Evolutionary conservation across 352 stramenopile species (phyloP).

Genomic region (Thraustochytrium striatum): DNA sequence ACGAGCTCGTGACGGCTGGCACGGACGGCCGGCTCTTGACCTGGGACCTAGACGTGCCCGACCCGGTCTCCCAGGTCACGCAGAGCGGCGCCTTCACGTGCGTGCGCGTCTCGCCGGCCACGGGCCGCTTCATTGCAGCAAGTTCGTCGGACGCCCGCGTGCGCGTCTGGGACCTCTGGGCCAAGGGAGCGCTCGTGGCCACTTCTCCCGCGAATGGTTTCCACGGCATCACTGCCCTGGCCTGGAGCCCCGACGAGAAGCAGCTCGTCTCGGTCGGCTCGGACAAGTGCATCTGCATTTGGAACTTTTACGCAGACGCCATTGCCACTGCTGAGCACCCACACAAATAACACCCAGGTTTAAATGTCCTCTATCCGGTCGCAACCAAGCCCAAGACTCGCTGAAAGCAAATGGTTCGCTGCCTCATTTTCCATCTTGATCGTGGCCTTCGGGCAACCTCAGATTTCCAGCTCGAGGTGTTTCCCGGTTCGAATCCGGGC

Average conservation of each 20-base stretch:
- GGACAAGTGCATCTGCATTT: conserved; percentile 80
- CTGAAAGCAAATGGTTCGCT: no score
- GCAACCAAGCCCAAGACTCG: no score
- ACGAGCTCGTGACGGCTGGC: conserved; percentile 78
- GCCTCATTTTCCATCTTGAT: no score
- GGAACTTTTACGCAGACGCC: conserved; percentile 71
- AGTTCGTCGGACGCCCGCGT: conserved; percentile 72
- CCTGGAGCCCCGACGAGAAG: conserved; percentile 81
- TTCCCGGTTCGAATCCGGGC: no score
- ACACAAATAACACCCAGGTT: no score
- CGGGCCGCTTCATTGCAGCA: conserved; percentile 68
- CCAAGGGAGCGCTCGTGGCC: conserved; percentile 47
- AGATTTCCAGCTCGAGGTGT: no score
- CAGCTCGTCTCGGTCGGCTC: conserved; percentile 79
- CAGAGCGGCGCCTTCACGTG: conserved; percentile 55
- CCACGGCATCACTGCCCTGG: conserved; percentile 58
- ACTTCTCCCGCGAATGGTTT: conserved; percentile 33
- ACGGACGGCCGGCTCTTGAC: conserved; percentile 72
- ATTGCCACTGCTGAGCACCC: neutral
- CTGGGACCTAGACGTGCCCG: conserved; percentile 80
- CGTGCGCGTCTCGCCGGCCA: conserved; percentile 57
- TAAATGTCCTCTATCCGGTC: no score
- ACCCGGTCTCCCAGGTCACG: conserved; percentile 65
- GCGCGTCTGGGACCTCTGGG: conserved; percentile 71
- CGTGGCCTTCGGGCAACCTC: no score